phyloP scores from a whole-genome alignment of 805 yeast genomes.

The Ogataea henricii region DNA sequence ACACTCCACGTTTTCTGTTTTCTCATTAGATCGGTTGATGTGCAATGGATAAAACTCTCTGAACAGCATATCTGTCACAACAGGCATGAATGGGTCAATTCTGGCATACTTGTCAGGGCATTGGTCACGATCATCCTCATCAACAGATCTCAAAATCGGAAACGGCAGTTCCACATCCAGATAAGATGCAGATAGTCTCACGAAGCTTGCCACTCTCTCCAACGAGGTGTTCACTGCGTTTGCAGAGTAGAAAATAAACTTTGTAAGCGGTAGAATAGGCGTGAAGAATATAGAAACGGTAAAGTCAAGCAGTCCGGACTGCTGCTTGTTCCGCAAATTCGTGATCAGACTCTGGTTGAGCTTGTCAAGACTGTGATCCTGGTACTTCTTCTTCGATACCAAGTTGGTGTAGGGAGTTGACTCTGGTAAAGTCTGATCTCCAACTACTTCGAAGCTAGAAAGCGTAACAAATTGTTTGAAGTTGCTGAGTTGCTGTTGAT shows the following conservation, averaged over 20 bases:
- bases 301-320: conserved; percentile 7
- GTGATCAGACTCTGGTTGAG: conserved; percentile 16
- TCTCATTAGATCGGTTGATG: conserved; percentile 8
- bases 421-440: background rate
- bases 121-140: background rate
- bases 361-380: conserved; percentile 12
- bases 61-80: conserved; percentile 8
- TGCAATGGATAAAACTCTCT: conserved; percentile 12
- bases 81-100: conserved; percentile 13
- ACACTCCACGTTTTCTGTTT: conserved; percentile 8
- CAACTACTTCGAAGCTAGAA: conserved; percentile 11
- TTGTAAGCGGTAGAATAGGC: conserved; percentile 30
- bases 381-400: conserved; percentile 1
- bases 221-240: conserved; percentile 27
- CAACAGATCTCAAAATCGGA: conserved; percentile 12
- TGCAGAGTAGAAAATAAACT: conserved; percentile 22
- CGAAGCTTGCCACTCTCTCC: conserved; percentile 21
- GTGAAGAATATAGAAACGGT: conserved; percentile 22
- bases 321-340: conserved; percentile 9
- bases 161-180: conserved; percentile 26
- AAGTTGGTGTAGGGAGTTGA: background rate
- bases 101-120: background rate
- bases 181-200: conserved; percentile 18
- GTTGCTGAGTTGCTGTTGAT: conserved; percentile 15
- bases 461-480: conserved; percentile 21